A percentile compares a stretch with the other conserved stretches of the same genome.
phyloP scores from a whole-genome alignment of 371 early-diverging fungal genomes.

The Chytridium lagenaria region DNA sequence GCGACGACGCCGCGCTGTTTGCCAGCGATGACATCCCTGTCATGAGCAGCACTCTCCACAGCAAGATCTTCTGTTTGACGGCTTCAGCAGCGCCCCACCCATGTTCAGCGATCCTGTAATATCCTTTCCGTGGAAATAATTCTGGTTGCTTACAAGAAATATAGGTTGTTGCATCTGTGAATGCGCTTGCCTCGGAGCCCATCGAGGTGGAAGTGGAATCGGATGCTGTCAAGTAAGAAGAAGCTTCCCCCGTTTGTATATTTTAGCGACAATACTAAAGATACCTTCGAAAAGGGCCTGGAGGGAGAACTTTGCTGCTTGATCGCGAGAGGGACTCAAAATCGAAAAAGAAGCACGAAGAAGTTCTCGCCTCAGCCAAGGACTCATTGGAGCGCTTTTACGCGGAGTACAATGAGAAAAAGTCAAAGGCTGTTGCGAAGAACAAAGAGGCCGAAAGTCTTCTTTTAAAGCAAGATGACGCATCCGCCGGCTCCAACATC shows the following conservation, averaged over 20 bases:
- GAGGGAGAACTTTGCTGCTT: slow-evolving; percentile 76
- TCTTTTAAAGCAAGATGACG: slow-evolving; percentile 36
- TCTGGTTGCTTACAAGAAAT: not conserved
- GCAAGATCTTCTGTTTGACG: not conserved
- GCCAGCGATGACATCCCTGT: slow-evolving; percentile 28
- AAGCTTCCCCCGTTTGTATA: too few species aligned
- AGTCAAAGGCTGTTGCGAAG: slow-evolving; percentile 73
- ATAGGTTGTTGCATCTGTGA: not conserved
- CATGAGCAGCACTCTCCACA: not conserved
- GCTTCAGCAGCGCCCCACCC: too few species aligned
- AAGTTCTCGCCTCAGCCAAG: slow-evolving; percentile 74
- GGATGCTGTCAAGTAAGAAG: slow-evolving; percentile 40
- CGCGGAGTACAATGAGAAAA: slow-evolving; percentile 93
- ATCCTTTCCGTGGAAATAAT: not conserved
- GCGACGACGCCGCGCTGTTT: slow-evolving; percentile 56
- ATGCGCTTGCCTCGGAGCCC: not conserved
- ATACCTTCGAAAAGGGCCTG: slow-evolving; percentile 66
- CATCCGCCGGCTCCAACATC: slow-evolving; percentile 41
- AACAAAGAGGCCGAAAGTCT: slow-evolving; percentile 61
- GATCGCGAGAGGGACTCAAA: slow-evolving; percentile 81
- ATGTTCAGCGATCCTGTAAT: not conserved
- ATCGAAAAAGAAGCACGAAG: slow-evolving; percentile 71
- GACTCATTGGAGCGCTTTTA: slow-evolving; percentile 90
- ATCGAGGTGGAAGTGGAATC: slow-evolving; percentile 40
- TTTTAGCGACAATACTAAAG: not conserved